These are phyloP conservation scores for Tricholoma terreum DNA, from an alignment of 768 basidiomycete genomes.

Conservation along the genomic window DNA sequence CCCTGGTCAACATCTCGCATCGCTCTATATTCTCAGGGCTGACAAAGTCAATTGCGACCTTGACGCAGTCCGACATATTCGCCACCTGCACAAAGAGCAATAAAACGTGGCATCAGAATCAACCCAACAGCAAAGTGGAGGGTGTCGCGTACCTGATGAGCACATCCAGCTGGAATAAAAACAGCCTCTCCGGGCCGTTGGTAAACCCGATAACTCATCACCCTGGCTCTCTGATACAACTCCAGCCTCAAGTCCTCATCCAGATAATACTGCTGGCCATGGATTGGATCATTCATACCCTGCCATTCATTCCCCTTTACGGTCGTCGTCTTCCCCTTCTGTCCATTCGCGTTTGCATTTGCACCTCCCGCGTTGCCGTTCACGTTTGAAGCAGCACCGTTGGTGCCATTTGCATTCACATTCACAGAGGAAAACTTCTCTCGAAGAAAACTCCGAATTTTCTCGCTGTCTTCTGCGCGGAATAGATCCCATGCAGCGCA, in stretches of 20 bases:
- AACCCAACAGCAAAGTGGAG: neutral
- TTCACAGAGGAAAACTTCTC: conserved; percentile 19
- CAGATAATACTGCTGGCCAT: conserved; percentile 85
- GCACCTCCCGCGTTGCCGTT: neutral
- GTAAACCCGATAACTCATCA: conserved; percentile 80
- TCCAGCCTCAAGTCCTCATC: conserved; percentile 65
- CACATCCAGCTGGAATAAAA: conserved; percentile 93
- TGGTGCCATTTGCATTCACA: neutral
- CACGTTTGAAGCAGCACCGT: neutral
- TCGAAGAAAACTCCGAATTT: conserved; percentile 71
- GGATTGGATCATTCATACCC: conserved; percentile 72
- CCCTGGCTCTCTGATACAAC: conserved; percentile 63
- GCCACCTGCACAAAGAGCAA: conserved; percentile 55
- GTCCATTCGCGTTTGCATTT: neutral
- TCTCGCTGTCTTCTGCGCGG: conserved; percentile 75
- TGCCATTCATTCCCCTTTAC: conserved; percentile 40
- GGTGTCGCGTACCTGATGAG: conserved; percentile 65
- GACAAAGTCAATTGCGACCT: conserved; percentile 93
- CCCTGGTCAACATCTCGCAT: conserved; percentile 81
- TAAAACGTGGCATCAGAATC: neutral
- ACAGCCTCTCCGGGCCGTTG: conserved; percentile 92
- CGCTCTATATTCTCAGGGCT: conserved; percentile 88
- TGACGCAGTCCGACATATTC: conserved; percentile 92
- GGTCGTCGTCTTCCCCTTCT: neutral
- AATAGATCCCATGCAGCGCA: conserved; percentile 93